Evolutionary conservation across 208 protist genomes (phyloP), one percentile per base, ranked within the genome.

Genomic region (Leptomonas seymouri): DNA sequence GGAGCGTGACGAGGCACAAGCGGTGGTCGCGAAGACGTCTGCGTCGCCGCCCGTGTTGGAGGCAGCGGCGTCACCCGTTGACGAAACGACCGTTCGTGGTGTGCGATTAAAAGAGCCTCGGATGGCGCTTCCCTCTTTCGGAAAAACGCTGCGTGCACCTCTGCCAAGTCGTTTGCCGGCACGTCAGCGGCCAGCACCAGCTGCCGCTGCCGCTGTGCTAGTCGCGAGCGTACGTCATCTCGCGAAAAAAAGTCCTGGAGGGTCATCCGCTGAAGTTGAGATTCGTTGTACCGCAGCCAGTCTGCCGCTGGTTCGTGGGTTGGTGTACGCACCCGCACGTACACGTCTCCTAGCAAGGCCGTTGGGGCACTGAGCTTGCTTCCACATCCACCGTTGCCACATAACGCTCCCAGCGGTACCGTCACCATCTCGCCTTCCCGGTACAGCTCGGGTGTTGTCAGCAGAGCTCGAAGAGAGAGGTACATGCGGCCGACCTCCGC

Each of bases 371-470:
- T 14, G 3, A 14, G 45, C 28, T 20, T 65, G 57, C 30, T 30
- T 56, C 45, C 2, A 89, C 58, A 2, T 78, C 74, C 39, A 82
- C 30, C 36, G 63, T 59, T 0, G 80, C 18, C 0, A 60, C n/a
- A 46, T 3, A 31, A 34, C 50, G 67, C 41, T 0, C 87, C 67
- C 12, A 90, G 31, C 2, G 85, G 81, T 23, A 90, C 44, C 28
- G 64, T 56, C 2, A 90, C 30, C 15, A 70, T 25, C 60, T 90
- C 81, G 0, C 46, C 48, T 5, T 30, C 28, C 20, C 54, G 61
- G 63, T 90, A 87, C 20, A 90, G 54, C 20, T 62, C 11, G 4
- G 75, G 76, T 0, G 76, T 76, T 1, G 64, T 60, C 18, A 61
- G 25, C 0, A 70, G 54, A 1, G 64, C 64, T 0, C 54, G 50